A percentile compares a stretch with the other conserved stretches of the same genome.
These are phyloP conservation scores for Candida multigemmis DNA, from an alignment of 805 yeast species.

Conservation along the genomic window DNA sequence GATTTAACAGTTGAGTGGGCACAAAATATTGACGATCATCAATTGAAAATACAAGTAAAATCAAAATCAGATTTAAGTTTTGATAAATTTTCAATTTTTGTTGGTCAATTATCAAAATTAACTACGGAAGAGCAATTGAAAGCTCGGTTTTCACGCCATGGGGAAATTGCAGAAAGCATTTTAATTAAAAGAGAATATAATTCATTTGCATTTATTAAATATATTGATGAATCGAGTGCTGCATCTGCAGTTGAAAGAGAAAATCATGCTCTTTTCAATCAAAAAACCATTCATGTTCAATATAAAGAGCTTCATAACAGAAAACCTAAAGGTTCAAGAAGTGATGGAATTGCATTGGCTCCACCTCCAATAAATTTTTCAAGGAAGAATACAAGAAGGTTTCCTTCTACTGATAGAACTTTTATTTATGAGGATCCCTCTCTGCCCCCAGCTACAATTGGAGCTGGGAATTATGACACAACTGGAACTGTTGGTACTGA, in stretches of 20 bases:
- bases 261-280: constrained; percentile 68
- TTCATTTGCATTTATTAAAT: constrained; percentile 69
- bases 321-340: no score
- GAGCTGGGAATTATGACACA: no score
- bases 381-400: constrained; percentile 3
- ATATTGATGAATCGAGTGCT: constrained; percentile 58
- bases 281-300: constrained; percentile 78
- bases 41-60: constrained; percentile 4
- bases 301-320: constrained; percentile 49
- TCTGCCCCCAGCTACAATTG: no score
- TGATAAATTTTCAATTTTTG: constrained; percentile 68
- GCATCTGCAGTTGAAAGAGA: constrained; percentile 82
- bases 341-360: constrained; percentile 44
- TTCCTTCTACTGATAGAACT: constrained; percentile 17
- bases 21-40: constrained; percentile 58
- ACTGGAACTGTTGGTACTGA: no score
- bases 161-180: constrained; percentile 50
- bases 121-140: constrained; percentile 47
- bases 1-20: constrained; percentile 76
- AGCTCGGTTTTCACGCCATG: constrained; percentile 60
- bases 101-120: constrained; percentile 58
- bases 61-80: constrained; percentile 13
- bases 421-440: no score
- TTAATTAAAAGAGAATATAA: constrained; percentile 40
- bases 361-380: constrained; percentile 71